Evolutionary conservation across 169 alveolate species (phyloP), one percentile per base, ranked within the genome.

Genomic region (Cryptosporidium meleagridis): DNA sequence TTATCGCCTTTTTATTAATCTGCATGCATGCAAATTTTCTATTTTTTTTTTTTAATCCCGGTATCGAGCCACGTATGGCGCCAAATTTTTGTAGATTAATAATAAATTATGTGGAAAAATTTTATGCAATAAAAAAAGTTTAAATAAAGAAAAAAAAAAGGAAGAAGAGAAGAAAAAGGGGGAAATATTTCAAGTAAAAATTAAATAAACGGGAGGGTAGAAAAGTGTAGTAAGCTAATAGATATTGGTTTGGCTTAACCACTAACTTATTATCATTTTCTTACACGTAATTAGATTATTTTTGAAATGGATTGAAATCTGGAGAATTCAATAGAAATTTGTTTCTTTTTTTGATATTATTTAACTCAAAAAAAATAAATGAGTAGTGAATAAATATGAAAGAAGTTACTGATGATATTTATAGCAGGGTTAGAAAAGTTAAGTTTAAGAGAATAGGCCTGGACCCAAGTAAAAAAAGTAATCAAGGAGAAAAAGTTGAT

Each of bases 41-140:
- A 53, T 53, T 16, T n/a, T 4, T n/a, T 12, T 55, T 55, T 55
- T 26, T 55, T 12, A 6, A 51, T 44, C 85, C 67, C 85, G 85
- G 85, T 71, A 71, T 35, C 85, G 85, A 18, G 85, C 26, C 65
- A 29, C 61, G 33, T 51, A 45, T 29, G 85, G 85, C 85, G 85
- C 69, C 68, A 45, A 51, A 29, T 12, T 69, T 69, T 35, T 69
- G 51, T 69, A 69, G 80, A 69, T 69, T 18, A 37, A 39, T n/a
- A 65, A 5, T 8, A 4, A 26, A 62, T 26, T 33, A n/a, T 21
- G 9, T 23, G 67, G 35, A 55, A 55, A 18, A 53, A 53, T 44
- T 48, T 48, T 12, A 48, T 48, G 21, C 55, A 48, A 21, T 23
- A 53, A 53, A 21, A 55, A 26, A n/a, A 12, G 31, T n/a, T 5